Evolutionary conservation across 2,329 filamentous ascomycete species (phyloP).

Genomic region (Colletotrichum sp.): DNA sequence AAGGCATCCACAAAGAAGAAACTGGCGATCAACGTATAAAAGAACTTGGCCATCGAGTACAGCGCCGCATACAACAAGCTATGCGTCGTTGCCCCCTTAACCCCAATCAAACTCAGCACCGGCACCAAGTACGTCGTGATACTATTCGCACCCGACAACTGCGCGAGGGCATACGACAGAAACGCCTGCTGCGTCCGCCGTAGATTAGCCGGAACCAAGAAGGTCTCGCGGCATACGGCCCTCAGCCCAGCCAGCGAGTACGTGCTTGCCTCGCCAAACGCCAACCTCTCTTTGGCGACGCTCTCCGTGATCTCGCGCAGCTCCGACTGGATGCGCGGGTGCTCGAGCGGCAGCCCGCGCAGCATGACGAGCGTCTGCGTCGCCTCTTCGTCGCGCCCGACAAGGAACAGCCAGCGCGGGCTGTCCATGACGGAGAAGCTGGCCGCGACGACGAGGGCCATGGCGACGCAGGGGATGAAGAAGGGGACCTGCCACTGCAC

Average conservation of each 20-base stretch:
- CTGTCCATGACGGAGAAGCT: conserved; percentile 34
- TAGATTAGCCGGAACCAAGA: conserved; percentile 40
- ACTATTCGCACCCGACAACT: conserved; percentile 48
- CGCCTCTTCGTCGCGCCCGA: conserved; percentile 31
- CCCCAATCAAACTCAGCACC: conserved; percentile 42
- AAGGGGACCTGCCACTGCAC: neutral
- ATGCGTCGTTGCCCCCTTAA: conserved; percentile 29
- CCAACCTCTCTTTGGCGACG: conserved; percentile 21
- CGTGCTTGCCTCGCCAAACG: neutral
- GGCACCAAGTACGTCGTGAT: conserved; percentile 49
- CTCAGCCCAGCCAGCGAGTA: neutral
- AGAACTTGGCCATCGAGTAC: conserved; percentile 48
- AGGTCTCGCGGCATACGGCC: conserved; percentile 33
- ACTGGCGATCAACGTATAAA: conserved; percentile 41
- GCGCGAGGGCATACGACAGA: conserved; percentile 42
- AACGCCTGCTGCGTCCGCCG: conserved; percentile 42
- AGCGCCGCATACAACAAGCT: conserved; percentile 44
- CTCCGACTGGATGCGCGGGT: conserved; percentile 29
- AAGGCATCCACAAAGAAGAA: conserved; percentile 51
- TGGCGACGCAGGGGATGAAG: conserved; percentile 25
- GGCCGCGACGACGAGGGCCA: conserved; percentile 26
- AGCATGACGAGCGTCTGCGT: conserved; percentile 15
- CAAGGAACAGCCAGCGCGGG: neutral
- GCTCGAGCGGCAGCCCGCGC: conserved; percentile 29
- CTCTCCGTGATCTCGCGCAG: conserved; percentile 32